These are phyloP conservation scores for Sanghuangporus weigelae DNA, from an alignment of 1,284 basidiomycete genomes.

Conservation along the genomic window DNA sequence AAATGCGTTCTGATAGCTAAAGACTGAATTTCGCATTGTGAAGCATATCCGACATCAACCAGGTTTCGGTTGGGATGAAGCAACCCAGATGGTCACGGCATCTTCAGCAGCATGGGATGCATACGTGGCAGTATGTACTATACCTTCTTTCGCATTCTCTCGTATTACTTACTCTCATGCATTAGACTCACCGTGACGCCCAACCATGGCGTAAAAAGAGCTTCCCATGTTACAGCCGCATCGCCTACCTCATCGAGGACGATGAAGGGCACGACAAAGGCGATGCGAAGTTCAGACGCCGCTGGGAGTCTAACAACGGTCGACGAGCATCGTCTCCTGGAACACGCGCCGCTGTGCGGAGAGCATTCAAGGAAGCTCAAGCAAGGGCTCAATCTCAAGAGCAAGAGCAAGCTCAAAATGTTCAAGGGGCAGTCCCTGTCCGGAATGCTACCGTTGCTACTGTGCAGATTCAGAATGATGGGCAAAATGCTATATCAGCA, in stretches of 20 bases:
- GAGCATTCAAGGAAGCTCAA: too few species aligned
- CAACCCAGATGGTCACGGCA: constrained; percentile 1
- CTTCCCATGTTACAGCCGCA: constrained; percentile 8
- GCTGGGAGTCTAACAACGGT: background rate
- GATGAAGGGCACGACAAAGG: background rate
- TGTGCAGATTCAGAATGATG: too few species aligned
- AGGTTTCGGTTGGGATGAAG: constrained; percentile 12
- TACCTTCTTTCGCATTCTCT: background rate
- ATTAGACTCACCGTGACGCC: constrained; percentile 12
- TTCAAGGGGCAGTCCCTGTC: too few species aligned
- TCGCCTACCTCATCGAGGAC: constrained; percentile 5
- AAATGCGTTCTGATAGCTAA: background rate
- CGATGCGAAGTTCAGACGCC: background rate
- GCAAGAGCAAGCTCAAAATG: too few species aligned
- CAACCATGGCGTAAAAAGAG: constrained; percentile 13
- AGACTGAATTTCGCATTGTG: constrained; percentile 12
- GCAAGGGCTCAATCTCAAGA: too few species aligned
- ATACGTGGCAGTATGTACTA: background rate
- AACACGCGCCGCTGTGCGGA: too few species aligned
- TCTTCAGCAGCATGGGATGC: constrained; percentile 3
- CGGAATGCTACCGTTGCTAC: too few species aligned
- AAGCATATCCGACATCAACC: constrained; percentile 10
- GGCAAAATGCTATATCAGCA: too few species aligned
- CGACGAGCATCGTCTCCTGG: too few species aligned
- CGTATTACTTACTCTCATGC: background rate